Conservation (phyloP, 305 asterid species). For the Striga hermonthica region DNA sequence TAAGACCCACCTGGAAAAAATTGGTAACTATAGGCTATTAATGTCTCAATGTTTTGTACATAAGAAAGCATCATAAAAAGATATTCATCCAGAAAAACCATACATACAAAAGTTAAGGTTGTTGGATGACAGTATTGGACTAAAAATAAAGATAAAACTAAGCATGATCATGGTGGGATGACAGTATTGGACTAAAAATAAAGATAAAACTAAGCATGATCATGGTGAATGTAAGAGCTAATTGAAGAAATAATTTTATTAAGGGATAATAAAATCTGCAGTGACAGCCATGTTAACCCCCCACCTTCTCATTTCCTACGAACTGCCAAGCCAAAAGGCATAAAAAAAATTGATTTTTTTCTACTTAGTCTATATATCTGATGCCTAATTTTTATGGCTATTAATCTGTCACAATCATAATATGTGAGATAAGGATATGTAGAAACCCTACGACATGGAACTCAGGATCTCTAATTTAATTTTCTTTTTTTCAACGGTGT, state of each 20-base stretch:
- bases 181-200: constrained; percentile 25
- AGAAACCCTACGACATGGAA: too few species aligned
- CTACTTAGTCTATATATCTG: too few species aligned
- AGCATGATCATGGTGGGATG: constrained; percentile 7
- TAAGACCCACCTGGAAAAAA: constrained; percentile 74
- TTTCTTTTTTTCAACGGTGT: too few species aligned
- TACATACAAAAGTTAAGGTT: constrained; percentile 16
- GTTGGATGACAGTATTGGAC: constrained; percentile 19
- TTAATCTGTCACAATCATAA: too few species aligned
- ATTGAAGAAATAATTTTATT: constrained; percentile 2
- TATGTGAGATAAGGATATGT: too few species aligned
- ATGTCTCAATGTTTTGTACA: constrained; percentile 17
- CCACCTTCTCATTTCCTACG: too few species aligned
- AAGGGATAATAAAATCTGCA: too few species aligned
- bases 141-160: constrained; percentile 11
- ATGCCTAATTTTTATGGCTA: too few species aligned
- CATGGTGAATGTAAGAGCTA: constrained; percentile 19
- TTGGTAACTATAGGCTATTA: constrained; percentile 21
- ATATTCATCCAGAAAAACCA: constrained; percentile 1
- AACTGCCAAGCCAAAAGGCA: too few species aligned
- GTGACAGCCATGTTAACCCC: too few species aligned
- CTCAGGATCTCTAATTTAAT: too few species aligned
- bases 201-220: constrained; percentile 7
- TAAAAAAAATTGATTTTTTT: too few species aligned
- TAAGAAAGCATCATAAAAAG: constrained; percentile 9